Evolutionary conservation across 2,329 filamentous ascomycete genomes (phyloP).

Genomic region (Fusarium tuaranense): DNA sequence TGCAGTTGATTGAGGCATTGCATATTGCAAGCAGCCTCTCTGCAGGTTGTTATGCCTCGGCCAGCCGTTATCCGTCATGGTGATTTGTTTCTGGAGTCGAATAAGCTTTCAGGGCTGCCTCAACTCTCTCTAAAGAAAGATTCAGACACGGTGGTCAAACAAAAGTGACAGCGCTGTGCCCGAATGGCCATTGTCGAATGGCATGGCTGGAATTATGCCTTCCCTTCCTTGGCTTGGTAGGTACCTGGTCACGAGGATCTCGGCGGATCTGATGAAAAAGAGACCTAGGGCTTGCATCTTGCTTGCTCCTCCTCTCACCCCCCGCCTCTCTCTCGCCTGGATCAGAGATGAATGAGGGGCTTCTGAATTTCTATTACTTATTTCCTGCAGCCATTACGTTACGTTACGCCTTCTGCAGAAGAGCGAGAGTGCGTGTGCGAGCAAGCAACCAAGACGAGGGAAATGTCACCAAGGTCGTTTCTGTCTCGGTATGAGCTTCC

Average conservation of each 20-base stretch:
- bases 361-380: conserved; percentile 43
- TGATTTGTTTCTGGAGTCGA: conserved; percentile 1
- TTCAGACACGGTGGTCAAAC: neutral
- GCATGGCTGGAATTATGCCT: conserved; percentile 25
- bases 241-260: conserved; percentile 36
- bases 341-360: conserved; percentile 34
- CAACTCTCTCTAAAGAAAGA: neutral
- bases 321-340: conserved; percentile 5
- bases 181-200: conserved; percentile 39
- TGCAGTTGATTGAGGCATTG: conserved; percentile 11
- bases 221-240: conserved; percentile 8
- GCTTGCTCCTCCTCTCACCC: neutral
- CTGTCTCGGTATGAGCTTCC: conserved; percentile 15
- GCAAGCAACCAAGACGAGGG: neutral
- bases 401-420: conserved; percentile 23
- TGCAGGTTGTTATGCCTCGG: neutral
- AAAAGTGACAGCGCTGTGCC: conserved; percentile 10
- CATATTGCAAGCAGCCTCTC: conserved; percentile 16
- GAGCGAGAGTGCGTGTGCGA: neutral
- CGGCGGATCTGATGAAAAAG: conserved; percentile 27
- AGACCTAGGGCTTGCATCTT: conserved; percentile 29
- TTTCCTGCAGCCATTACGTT: conserved; percentile 42
- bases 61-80: conserved; percentile 1
- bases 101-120: conserved; percentile 11
- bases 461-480: conserved; percentile 11